Percentiles rank a stretch among this genome's conserved stretches.
Conservation (phyloP, 2,329 filamentous ascomycete species). For the Phialocephala subalpina region DNA sequence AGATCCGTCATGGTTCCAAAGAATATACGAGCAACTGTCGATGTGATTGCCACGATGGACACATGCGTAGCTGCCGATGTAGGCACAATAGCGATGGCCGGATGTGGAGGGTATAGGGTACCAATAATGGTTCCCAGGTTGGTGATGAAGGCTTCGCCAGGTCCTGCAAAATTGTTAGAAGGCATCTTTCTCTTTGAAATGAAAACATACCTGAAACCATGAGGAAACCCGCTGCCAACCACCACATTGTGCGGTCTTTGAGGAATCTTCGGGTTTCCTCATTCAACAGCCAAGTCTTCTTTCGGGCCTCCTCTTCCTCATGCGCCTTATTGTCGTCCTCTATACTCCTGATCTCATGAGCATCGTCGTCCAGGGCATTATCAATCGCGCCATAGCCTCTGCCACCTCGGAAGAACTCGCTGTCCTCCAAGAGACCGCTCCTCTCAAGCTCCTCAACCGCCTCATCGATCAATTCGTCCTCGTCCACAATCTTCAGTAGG, state of each 20-base stretch:
- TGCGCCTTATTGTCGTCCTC: constrained; percentile 45
- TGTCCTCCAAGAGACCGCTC: constrained; percentile 82
- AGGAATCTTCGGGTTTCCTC: constrained; percentile 89
- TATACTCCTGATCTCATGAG: constrained; percentile 49
- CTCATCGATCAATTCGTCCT: constrained; percentile 87
- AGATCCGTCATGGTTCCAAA: constrained; percentile 90
- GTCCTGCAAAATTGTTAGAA: constrained; percentile 65
- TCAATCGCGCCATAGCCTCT: constrained; percentile 69
- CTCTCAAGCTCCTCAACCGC: constrained; percentile 91
- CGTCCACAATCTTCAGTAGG: constrained; percentile 79
- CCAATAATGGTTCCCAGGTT: constrained; percentile 94
- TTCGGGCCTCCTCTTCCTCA: constrained; percentile 60
- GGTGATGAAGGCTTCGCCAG: constrained; percentile 98
- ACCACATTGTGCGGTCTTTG: constrained; percentile 94
- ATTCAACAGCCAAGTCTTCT: constrained; percentile 92
- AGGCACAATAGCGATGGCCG: constrained; percentile 55
- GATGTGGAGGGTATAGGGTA: constrained; percentile 73
- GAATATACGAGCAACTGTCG: constrained; percentile 87
- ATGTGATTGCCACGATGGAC: constrained; percentile 88
- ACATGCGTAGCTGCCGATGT: constrained; percentile 82
- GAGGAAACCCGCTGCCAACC: constrained; percentile 88
- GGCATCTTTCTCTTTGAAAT: not conserved
- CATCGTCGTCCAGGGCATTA: constrained; percentile 47
- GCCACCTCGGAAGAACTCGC: constrained; percentile 72
- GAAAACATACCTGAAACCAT: constrained; percentile 62